Conservation (phyloP, 2,329 filamentous ascomycete genomes). For the Rutstroemia sp. region DNA sequence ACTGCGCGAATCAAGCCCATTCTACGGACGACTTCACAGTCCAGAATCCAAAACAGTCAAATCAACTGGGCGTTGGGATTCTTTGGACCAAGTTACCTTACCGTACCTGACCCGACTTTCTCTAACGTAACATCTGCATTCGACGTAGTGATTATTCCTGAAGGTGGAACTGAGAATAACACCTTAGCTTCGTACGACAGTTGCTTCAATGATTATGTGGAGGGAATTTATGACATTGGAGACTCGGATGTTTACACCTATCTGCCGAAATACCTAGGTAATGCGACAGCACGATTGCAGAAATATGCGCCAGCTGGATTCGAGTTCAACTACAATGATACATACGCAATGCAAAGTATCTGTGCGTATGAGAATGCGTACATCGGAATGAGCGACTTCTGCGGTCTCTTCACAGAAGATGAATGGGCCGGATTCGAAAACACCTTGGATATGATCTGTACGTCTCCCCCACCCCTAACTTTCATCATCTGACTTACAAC, state of each 20-base stretch:
- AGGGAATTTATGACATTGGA: constrained; percentile 27
- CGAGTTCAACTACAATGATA: constrained; percentile 40
- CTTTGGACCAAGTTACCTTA: constrained; percentile 40
- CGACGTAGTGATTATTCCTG: constrained; percentile 43
- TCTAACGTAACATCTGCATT: constrained; percentile 35
- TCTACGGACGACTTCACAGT: constrained; percentile 46
- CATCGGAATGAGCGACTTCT: constrained; percentile 44
- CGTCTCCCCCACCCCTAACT: constrained; percentile 21
- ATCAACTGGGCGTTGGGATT: constrained; percentile 46
- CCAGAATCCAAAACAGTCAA: constrained; percentile 46
- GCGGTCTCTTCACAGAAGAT: constrained; percentile 43
- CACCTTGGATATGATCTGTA: constrained; percentile 45
- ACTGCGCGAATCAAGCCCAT: constrained; percentile 41
- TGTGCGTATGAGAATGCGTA: constrained; percentile 47
- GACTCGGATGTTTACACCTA: constrained; percentile 38
- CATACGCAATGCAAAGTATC: constrained; percentile 43
- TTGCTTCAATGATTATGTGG: constrained; percentile 35
- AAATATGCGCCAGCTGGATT: constrained; percentile 40
- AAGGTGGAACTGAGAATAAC: constrained; percentile 43
- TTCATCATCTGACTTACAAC: background rate
- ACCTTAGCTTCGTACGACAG: constrained; percentile 45
- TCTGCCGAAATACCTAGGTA: constrained; percentile 37
- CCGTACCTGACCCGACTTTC: constrained; percentile 32
- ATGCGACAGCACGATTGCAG: constrained; percentile 39
- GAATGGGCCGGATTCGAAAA: constrained; percentile 49